Percentiles rank a stretch among this genome's conserved stretches.
Conservation (phyloP, 2,329 filamentous ascomycete genomes). For the Trichophyton rubrum region DNA sequence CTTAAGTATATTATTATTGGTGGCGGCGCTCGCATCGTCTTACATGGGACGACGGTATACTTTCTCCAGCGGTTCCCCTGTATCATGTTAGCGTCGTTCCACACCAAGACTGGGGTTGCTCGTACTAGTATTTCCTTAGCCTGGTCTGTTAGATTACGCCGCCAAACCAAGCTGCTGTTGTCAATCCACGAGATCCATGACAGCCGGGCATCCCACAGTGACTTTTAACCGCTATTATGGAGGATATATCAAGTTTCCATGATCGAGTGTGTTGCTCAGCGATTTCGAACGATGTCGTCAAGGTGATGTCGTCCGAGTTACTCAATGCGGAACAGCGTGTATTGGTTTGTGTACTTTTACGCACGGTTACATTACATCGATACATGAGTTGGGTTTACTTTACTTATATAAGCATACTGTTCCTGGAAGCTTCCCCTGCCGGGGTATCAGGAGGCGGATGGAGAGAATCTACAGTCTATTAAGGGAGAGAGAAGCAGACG, state of each 20-base stretch:
- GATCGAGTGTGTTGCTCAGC: background rate
- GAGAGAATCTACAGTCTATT: too few species aligned
- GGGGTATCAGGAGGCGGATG: too few species aligned
- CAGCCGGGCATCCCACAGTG: background rate
- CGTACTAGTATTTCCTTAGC: slow-evolving; percentile 4
- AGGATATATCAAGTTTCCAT: background rate
- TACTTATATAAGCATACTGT: background rate
- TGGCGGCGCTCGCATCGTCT: slow-evolving; percentile 3
- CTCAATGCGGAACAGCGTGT: background rate
- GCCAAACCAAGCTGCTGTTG: background rate
- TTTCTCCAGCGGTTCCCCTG: slow-evolving; percentile 5
- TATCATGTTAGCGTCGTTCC: slow-evolving; percentile 3
- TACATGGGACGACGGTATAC: slow-evolving; percentile 1
- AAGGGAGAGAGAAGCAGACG: too few species aligned
- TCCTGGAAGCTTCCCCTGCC: background rate
- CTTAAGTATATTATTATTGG: slow-evolving; percentile 5
- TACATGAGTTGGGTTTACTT: too few species aligned
- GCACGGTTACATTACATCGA: background rate
- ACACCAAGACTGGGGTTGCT: background rate
- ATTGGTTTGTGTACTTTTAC: background rate
- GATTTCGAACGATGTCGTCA: background rate
- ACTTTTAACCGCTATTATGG: background rate
- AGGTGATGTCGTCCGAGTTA: background rate
- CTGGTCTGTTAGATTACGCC: background rate
- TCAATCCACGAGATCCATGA: background rate